Base-by-base conservation (phyloP, 345 rosid genomes). In the Salix viminalis region DNA sequence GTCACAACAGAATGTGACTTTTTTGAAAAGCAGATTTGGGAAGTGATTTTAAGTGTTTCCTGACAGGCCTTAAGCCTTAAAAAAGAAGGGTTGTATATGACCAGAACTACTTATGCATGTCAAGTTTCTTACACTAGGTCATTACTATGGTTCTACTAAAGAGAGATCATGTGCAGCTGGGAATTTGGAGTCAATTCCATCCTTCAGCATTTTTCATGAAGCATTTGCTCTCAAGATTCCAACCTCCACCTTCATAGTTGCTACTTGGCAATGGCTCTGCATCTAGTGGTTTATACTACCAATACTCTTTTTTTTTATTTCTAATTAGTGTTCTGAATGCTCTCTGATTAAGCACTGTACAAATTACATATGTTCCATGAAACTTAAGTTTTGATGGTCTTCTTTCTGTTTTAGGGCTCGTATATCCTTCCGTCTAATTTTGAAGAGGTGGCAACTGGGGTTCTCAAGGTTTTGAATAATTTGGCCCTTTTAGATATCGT, bases 401-500 rank as follows among this genome's bases (percentile, higher is more conserved):
- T 64, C 68, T 14, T 79, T 67, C 69, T 67, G n/a, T 78, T 84
- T 64, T 81, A 91, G 96, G 90, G 79, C 15, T 83, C 91, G 71
- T 81, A 86, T 77, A 77, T 83, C 50, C 91, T 91, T 84, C 93
- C 96, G 50, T 87, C 89, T 69, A 91, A 91, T 84, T 87, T 91
- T 76, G 93, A 91, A 80, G 93, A 89, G 85, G 92, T 88, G 66
- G 90, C 91, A 73, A 86, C 93, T 71, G 96, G 91, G 65, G 96
- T 89, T 70, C 85, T 91, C 83, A 91, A 87, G 83, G 86, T 89
- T 77, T 78, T 91, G 81, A 91, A 89, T 78, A 91, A 89, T 84
- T 85, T 91, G 89, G 96, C 93, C 61, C 85, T 83, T 69, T 37
- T 87, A 83, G 92, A 91, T 84, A 84, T 89, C 56, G 72, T 75